These are phyloP conservation scores for Pestalotiopsis sp. DNA, from an alignment of 2,329 filamentous ascomycete genomes.

Conservation along the genomic window DNA sequence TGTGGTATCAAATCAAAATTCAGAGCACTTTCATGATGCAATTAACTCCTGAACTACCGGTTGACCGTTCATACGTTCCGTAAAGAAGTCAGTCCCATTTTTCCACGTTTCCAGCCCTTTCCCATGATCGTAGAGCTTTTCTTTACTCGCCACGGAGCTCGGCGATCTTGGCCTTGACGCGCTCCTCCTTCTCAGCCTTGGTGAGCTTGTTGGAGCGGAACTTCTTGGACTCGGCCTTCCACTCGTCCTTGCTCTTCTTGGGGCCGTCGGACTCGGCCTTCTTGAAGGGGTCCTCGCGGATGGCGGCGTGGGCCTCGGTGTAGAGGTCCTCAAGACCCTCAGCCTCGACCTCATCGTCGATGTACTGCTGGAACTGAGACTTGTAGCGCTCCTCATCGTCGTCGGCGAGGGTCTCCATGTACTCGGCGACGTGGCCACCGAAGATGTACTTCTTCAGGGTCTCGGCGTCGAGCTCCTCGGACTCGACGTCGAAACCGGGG, in stretches of 20 bases:
- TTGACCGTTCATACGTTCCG: slow-evolving; percentile 30
- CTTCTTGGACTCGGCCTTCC: slow-evolving; percentile 95
- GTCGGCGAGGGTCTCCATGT: slow-evolving; percentile 99
- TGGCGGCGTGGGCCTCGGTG: slow-evolving; percentile 90
- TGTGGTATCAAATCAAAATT: slow-evolving; percentile 12
- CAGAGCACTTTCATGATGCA: slow-evolving; percentile 10
- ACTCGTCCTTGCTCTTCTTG: slow-evolving; percentile 98
- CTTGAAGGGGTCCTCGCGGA: slow-evolving; percentile 98
- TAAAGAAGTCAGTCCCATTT: slow-evolving; percentile 22
- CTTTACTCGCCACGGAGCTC: slow-evolving; percentile 64
- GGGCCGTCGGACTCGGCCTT: slow-evolving; percentile 73
- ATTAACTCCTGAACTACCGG: slow-evolving; percentile 25
- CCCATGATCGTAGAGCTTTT: slow-evolving; percentile 4
- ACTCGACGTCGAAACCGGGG: slow-evolving; percentile 96
- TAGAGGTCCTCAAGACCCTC: slow-evolving; percentile 97
- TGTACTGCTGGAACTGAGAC: slow-evolving; percentile 96
- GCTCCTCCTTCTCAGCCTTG: slow-evolving; percentile 80
- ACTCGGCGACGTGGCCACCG: slow-evolving; percentile 97
- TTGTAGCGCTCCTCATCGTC: slow-evolving; percentile 99
- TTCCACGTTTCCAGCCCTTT: slow-evolving; percentile 18
- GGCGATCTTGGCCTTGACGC: slow-evolving; percentile 89
- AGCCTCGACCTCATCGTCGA: slow-evolving; percentile 94
- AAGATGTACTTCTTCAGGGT: slow-evolving; percentile 99
- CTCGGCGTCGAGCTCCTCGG: slow-evolving; percentile 97
- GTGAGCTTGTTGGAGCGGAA: slow-evolving; percentile 76